A percentile compares a stretch with the other conserved stretches of the same genome.
Evolutionary conservation across 768 basidiomycete species (phyloP).

Genomic region (Suillus placidus): DNA sequence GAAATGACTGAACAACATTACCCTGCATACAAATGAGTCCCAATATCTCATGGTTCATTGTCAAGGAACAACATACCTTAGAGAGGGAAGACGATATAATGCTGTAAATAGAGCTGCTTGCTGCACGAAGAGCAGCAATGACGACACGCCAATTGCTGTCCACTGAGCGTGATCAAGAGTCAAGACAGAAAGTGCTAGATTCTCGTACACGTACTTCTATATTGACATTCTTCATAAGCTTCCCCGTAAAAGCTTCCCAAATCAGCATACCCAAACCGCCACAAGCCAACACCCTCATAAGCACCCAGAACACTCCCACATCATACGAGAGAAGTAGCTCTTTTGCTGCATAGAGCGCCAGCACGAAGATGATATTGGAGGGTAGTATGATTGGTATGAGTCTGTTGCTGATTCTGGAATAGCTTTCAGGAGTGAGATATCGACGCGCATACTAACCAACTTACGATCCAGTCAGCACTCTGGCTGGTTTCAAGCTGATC

Average conservation of each 20-base stretch:
- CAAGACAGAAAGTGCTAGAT: slow-evolving; percentile 9
- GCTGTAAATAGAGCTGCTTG: slow-evolving; percentile 69
- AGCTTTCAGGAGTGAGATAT: slow-evolving; percentile 16
- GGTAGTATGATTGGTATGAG: slow-evolving; percentile 58
- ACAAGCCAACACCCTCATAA: slow-evolving; percentile 71
- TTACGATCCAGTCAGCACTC: slow-evolving; percentile 57
- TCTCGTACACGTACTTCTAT: slow-evolving; percentile 56
- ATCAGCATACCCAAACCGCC: slow-evolving; percentile 67
- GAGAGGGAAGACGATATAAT: slow-evolving; percentile 65
- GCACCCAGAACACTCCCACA: slow-evolving; percentile 75
- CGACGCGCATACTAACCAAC: slow-evolving; percentile 26
- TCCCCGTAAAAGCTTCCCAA: slow-evolving; percentile 60
- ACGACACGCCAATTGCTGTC: slow-evolving; percentile 69
- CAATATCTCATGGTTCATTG: not conserved
- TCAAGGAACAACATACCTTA: slow-evolving; percentile 51
- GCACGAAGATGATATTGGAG: slow-evolving; percentile 65
- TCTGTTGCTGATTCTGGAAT: slow-evolving; percentile 51
- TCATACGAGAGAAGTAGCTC: slow-evolving; percentile 68
- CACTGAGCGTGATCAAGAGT: slow-evolving; percentile 48
- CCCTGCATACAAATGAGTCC: slow-evolving; percentile 43
- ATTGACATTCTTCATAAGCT: slow-evolving; percentile 52
- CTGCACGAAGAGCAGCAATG: slow-evolving; percentile 68
- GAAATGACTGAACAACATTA: slow-evolving; percentile 70
- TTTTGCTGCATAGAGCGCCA: slow-evolving; percentile 64
- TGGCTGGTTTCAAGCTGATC: slow-evolving; percentile 61